Evolutionary conservation across 306 rosid genomes (phyloP).

Genomic region (Begonia fuchsioides): DNA sequence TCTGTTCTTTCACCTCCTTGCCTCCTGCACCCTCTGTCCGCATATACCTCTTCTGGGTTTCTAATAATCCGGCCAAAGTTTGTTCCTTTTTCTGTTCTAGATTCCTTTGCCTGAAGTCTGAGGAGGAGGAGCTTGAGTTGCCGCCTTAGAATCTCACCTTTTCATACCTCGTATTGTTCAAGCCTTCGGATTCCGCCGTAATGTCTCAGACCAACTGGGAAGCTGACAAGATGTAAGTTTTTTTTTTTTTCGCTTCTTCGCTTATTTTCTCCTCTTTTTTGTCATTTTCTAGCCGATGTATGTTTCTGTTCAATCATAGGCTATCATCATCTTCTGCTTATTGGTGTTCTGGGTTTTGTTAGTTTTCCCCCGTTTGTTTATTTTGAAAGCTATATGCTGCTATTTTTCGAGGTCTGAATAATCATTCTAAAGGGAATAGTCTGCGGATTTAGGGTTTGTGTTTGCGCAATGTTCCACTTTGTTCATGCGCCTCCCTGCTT

Average conservation of each 20-base stretch:
- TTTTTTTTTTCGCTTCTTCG: neutral
- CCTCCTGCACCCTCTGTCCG: conserved; percentile 14
- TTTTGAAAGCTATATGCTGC: neutral
- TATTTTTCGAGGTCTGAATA: neutral
- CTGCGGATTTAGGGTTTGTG: conserved; percentile 18
- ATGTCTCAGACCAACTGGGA: conserved; percentile 99
- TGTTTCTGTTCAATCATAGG: too few species aligned
- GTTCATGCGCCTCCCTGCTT: too few species aligned
- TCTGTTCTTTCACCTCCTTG: conserved; percentile 23
- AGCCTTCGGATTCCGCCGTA: conserved; percentile 13
- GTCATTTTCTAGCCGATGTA: neutral
- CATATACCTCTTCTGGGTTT: conserved; percentile 15
- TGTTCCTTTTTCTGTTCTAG: conserved; percentile 17
- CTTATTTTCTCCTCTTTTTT: conserved; percentile 11
- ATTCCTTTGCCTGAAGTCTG: conserved; percentile 16
- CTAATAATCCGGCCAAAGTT: conserved; percentile 12
- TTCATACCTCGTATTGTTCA: conserved; percentile 9
- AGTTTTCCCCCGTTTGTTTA: neutral
- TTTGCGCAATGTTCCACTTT: neutral
- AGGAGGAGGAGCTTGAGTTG: conserved; percentile 15
- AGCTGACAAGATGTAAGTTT: conserved; percentile 93
- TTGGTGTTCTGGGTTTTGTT: conserved; percentile 20
- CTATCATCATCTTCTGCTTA: conserved; percentile 7
- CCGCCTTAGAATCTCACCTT: conserved; percentile 14
- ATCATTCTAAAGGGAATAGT: too few species aligned